Conservation (phyloP, 2,329 filamentous ascomycete species). For the Trichophyton rubrum region DNA sequence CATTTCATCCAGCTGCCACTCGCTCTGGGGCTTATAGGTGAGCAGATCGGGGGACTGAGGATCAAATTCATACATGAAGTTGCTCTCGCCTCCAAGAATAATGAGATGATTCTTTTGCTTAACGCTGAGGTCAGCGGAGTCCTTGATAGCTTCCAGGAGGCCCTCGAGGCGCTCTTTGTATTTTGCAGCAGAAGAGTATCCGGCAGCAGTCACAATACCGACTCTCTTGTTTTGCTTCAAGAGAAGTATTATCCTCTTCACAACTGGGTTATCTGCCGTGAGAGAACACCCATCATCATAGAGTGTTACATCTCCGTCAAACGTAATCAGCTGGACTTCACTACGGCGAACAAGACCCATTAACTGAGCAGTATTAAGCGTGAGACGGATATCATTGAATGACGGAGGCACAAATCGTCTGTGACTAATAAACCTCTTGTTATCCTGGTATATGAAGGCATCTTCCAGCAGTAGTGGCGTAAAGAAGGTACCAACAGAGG, state of each 20-base stretch:
- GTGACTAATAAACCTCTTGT: constrained; percentile 72
- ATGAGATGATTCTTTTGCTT: constrained; percentile 66
- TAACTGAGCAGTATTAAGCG: constrained; percentile 87
- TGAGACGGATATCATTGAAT: constrained; percentile 89
- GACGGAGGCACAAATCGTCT: constrained; percentile 88
- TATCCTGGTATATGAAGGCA: constrained; percentile 84
- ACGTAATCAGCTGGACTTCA: constrained; percentile 73
- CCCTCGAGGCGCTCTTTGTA: constrained; percentile 84
- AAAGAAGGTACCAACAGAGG: constrained; percentile 86
- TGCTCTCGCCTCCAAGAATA: constrained; percentile 91
- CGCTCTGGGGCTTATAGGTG: constrained; percentile 44
- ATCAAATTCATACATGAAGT: constrained; percentile 80
- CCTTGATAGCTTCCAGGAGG: constrained; percentile 64
- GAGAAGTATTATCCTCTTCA: constrained; percentile 55
- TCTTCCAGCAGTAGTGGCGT: constrained; percentile 75
- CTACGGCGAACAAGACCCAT: constrained; percentile 72
- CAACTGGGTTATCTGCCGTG: constrained; percentile 62
- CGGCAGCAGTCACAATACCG: constrained; percentile 92
- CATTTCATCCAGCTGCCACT: constrained; percentile 51
- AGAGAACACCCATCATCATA: constrained; percentile 83
- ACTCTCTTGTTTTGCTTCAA: constrained; percentile 68
- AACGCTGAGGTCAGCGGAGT: constrained; percentile 47
- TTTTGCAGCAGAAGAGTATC: constrained; percentile 73
- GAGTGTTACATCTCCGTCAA: constrained; percentile 93
- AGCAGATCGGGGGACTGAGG: constrained; percentile 54